Evolutionary conservation across 805 yeast genomes (phyloP), one percentile per base, ranked within the genome.

Genomic region (Metschnikowia vanudenii): DNA sequence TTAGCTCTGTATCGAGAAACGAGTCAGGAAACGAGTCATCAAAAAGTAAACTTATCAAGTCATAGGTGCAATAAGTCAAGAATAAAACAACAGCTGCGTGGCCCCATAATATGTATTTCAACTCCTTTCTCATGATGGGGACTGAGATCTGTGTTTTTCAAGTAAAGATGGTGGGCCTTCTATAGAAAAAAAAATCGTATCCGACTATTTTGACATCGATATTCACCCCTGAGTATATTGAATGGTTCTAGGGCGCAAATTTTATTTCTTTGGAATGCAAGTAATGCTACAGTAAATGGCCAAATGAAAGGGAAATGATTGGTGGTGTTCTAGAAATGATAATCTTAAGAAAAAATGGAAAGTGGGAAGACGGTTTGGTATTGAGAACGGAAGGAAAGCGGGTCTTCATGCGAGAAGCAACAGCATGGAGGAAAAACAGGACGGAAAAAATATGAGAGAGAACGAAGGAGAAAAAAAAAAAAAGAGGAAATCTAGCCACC

Each of bases 1-100:
- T 80, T 39, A 87, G 60, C 49, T 88, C 95, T 12, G 71, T 69
- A 41, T 81, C 81, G 13, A 79, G 61, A 19, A 88, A 68, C 1
- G 85, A 87, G 59, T 85, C 88, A 13, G 74, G 67, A 58, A 73
- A 76, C 0, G 89, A 71, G 61, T 84, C 88, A 64, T 87, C 95
- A 56, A 85, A 74, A n/a, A 85, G 69, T 47, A 89, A 65, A 5
- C 91, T 78, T 47, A 88, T 78, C 48, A 89, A 72, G 64, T 89
- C 96, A 56, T 80, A 82, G 3, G 84, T 78, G 55, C 78, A 75
- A 61, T 82, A 87, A n/a, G 78, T 65, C 24, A 84, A 65, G 51
- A 78, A 78, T 4, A 76, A 43, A 11, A 84, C 66, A 22, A 85
- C 57, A n/a, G 75, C 62, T 12, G 79, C 57, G 57, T 87, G 91